Evolutionary conservation across 1,139 yeast species (phyloP).

Genomic region (Hyphopichia pseudoburtonii): DNA sequence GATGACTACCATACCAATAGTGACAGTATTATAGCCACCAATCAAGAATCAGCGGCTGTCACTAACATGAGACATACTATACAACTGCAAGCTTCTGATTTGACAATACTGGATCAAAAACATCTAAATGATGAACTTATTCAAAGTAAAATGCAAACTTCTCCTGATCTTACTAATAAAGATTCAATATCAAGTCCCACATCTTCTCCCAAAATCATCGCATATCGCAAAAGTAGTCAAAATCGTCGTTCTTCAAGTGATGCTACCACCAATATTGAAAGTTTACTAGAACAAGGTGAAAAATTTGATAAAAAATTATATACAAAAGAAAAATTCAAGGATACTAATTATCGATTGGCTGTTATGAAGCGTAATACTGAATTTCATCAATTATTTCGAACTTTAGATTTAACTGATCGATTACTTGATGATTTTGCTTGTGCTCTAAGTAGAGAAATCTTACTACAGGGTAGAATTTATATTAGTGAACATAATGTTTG

Average conservation of each 20-base stretch:
- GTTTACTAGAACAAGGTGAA: slow-evolving; percentile 16
- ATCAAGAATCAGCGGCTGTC: slow-evolving; percentile 6
- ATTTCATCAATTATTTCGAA: slow-evolving; percentile 73
- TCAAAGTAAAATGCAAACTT: slow-evolving; percentile 2
- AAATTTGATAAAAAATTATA: slow-evolving; percentile 36
- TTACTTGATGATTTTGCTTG: slow-evolving; percentile 85
- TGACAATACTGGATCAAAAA: neutral
- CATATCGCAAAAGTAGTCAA: slow-evolving; percentile 37
- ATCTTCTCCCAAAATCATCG: slow-evolving; percentile 46
- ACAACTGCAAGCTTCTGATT: slow-evolving; percentile 10
- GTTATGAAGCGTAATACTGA: slow-evolving; percentile 70
- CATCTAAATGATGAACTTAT: slow-evolving; percentile 1
- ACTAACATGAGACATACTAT: slow-evolving; percentile 8
- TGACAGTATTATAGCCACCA: neutral
- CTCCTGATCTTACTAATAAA: slow-evolving; percentile 2
- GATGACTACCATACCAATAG: slow-evolving; percentile 3
- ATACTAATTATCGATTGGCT: slow-evolving; percentile 53
- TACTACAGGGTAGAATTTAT: slow-evolving; percentile 88
- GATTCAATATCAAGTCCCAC: neutral
- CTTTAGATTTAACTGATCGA: slow-evolving; percentile 68
- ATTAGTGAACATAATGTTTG: slow-evolving; percentile 79
- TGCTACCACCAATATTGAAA: slow-evolving; percentile 13
- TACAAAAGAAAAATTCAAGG: slow-evolving; percentile 36
- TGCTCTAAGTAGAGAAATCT: slow-evolving; percentile 83
- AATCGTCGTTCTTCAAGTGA: slow-evolving; percentile 37